Evolutionary conservation across 2,329 filamentous ascomycete species (phyloP), one percentile per base, ranked within the genome.

Genomic region (Diaporthe eres): DNA sequence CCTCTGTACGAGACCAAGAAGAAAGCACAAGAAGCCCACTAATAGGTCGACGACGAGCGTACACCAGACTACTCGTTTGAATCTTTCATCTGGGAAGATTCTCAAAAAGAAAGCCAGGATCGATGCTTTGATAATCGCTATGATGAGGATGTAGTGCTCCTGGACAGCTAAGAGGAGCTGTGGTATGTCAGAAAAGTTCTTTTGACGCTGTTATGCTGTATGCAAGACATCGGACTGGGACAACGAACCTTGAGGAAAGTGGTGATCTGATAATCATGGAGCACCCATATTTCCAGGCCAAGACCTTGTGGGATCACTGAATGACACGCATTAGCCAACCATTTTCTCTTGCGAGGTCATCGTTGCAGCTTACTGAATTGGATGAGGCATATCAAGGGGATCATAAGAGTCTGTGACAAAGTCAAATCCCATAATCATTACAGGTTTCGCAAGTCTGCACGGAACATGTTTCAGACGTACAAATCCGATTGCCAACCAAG

Each of bases 71-170:
- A 70, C 34, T 15, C 22, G 55, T 37, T 39, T 55, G 34, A 70
- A 70, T 8, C 10, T 70, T 31, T 70, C n/a, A 19, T 70, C 65
- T 3, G 65, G 65, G n/a, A 70, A 70, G 49, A 70, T 70, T 25
- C 65, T 55, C 4, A 70, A 49, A 13, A 55, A 70, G 15, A 70
- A 70, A 4, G 65, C 47, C n/a, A 70, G n/a, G 15, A 70, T 70
- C 7, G 65, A 70, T 28, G 65, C 65, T 55, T 70, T 70, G n/a
- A 70, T 8, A 3, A 70, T 70, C 17, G 65, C 31, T 39, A 70
- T 70, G 0, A 39, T 34, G 15, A 55, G 22, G 15, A 70, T 19
- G 5, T 70, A 70, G 19, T 6, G 8, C 34, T 7, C 2, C 10
- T 70, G 34, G 49, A 28, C 22, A 4, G 34, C 34, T 13, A 70